Evolutionary conservation across 108 stramenopile species (phyloP).

Genomic region (Cyclotella kingstonii): DNA sequence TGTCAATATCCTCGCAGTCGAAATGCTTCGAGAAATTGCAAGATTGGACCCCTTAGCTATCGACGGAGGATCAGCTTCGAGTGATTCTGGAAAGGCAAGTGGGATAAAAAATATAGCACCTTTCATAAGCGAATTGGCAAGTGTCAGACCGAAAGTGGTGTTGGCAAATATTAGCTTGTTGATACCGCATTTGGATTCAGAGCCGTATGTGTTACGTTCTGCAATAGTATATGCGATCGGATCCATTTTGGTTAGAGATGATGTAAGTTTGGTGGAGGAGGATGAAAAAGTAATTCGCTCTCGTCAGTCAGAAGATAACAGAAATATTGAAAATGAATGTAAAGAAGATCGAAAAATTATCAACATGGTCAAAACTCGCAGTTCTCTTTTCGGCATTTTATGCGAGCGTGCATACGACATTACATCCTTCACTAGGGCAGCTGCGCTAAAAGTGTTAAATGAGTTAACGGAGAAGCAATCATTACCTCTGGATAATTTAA

Average conservation of each 20-base stretch:
- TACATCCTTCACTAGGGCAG: conserved; percentile 79
- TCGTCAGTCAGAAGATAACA: no score
- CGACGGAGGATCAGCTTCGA: conserved; percentile 24
- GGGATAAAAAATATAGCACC: conserved; percentile 80
- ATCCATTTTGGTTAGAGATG: conserved; percentile 56
- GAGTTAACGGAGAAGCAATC: conserved; percentile 58
- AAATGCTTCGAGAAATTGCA: conserved; percentile 75
- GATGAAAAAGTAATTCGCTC: conserved; percentile 7
- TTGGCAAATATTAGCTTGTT: conserved; percentile 61
- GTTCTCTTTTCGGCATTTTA: conserved; percentile 83
- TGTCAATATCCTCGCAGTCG: conserved; percentile 55
- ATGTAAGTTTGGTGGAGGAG: conserved; percentile 22
- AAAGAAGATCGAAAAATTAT: conserved; percentile 25
- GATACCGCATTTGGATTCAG: conserved; percentile 73
- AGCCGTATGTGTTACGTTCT: conserved; percentile 74
- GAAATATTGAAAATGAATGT: conserved; percentile 27
- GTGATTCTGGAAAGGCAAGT: conserved; percentile 55
- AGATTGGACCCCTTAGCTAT: conserved; percentile 70
- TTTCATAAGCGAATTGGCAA: conserved; percentile 71
- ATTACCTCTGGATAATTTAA: conserved; percentile 72
- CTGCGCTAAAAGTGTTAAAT: conserved; percentile 84
- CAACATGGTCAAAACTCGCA: conserved; percentile 54
- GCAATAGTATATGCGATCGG: conserved; percentile 75
- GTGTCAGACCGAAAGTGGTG: conserved; percentile 56
- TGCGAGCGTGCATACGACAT: conserved; percentile 71